Conservation (phyloP, 805 yeast species). For the Saccharomycopsis vini region DNA sequence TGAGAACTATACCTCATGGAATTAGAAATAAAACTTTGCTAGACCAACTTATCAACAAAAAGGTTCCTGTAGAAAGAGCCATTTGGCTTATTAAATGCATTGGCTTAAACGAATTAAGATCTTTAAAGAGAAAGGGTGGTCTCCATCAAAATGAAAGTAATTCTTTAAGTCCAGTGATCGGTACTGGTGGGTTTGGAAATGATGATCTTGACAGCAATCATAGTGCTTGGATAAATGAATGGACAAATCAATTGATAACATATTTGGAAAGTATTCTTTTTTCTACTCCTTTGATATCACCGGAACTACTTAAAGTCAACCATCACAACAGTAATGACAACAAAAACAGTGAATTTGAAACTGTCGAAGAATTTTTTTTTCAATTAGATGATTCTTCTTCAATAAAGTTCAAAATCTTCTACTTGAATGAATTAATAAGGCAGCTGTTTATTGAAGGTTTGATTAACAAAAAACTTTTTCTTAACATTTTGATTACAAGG, state of each 20-base stretch:
- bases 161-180: slow-evolving; percentile 18
- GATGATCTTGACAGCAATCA: slow-evolving; percentile 29
- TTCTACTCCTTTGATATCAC: background rate
- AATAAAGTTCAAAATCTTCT: slow-evolving; percentile 48
- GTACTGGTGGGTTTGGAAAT: slow-evolving; percentile 1
- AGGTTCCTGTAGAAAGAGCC: slow-evolving; percentile 73
- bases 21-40: slow-evolving; percentile 62
- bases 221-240: slow-evolving; percentile 65
- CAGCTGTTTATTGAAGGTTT: slow-evolving; percentile 62
- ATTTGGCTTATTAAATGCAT: slow-evolving; percentile 89
- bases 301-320: background rate
- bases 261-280: slow-evolving; percentile 28
- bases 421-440: slow-evolving; percentile 49
- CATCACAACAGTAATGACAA: too few relatives aligned
- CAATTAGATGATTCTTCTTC: slow-evolving; percentile 9
- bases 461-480: slow-evolving; percentile 51
- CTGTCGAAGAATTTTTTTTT: background rate
- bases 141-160: background rate
- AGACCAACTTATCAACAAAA: slow-evolving; percentile 60
- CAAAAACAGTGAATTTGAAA: background rate
- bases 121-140: slow-evolving; percentile 41
- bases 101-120: slow-evolving; percentile 65
- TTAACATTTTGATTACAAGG: slow-evolving; percentile 53
- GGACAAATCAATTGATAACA: slow-evolving; percentile 79
- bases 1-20: slow-evolving; percentile 86